Conservation (phyloP, 106 monocot genomes). For the Acorus gramineus region DNA sequence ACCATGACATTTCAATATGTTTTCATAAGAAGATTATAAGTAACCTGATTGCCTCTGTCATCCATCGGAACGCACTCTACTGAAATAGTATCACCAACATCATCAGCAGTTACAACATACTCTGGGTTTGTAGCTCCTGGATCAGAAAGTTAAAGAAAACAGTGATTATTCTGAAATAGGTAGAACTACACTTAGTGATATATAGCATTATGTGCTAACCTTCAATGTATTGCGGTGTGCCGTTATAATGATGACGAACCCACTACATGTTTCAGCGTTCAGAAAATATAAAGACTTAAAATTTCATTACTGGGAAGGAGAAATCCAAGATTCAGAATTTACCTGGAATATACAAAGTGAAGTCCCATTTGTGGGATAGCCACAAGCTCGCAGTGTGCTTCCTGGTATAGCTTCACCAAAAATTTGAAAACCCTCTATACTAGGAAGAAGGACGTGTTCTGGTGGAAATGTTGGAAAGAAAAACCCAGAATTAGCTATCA, state of each 20-base stretch:
- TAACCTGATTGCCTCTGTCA: conserved; percentile 73
- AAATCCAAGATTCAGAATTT: not conserved
- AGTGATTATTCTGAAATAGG: not conserved
- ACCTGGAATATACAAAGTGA: conserved; percentile 90
- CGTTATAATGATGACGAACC: conserved; percentile 79
- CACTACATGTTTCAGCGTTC: conserved; percentile 39
- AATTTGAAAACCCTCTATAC: conserved; percentile 84
- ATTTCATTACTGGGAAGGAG: no score
- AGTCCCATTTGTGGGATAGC: conserved; percentile 72
- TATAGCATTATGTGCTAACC: conserved; percentile 21
- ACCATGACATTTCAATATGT: not conserved
- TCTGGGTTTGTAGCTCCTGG: conserved; percentile 74
- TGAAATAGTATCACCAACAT: conserved; percentile 70
- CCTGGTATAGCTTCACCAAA: conserved; percentile 80
- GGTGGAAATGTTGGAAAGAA: conserved; percentile 14
- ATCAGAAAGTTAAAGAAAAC: conserved; percentile 7
- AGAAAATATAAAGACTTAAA: no score
- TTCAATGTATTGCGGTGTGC: conserved; percentile 71
- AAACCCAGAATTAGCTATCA: not conserved
- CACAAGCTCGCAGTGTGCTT: conserved; percentile 53
- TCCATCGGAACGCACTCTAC: conserved; percentile 94
- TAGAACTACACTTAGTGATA: not conserved
- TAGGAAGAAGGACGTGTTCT: conserved; percentile 56
- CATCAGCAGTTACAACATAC: conserved; percentile 90
- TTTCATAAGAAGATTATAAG: not conserved